Base-by-base conservation (phyloP, 345 rosid genomes). In the Mallotus nudiflorus region DNA sequence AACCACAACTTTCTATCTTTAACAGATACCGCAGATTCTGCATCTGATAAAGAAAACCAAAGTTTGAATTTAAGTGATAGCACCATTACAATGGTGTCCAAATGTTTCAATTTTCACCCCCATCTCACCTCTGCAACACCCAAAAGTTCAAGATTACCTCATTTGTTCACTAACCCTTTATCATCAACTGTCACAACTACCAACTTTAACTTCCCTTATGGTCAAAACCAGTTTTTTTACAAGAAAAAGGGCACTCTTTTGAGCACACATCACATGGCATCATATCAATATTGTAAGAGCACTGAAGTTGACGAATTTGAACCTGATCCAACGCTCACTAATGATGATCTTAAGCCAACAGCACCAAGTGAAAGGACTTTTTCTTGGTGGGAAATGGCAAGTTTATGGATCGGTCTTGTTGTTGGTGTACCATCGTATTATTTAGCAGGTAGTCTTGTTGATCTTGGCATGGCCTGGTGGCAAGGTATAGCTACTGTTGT, bases 381-480 rank as follows among this genome's bases (percentile, higher is more conserved):
- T 76, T 82, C 91, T 0, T 82, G 92, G 65, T 80, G 78, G 80
- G 98, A 91, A 74, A 87, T 94, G 95, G 90, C 98, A 18, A 86
- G 96, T 79, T 85, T 90, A 16, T 94, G 97, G 98, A 81, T 94
- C n/a, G 97, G 98, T 40, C 95, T 94, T 3, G 98, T 91, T 12
- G 96, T 91, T 18, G 98, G 98, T 29, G 97, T 94, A 16, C 98
- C 98, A 24, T 59, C 98, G 0, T 94, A 88, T 59, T 94, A 91
- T 85, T 76, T 94, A 8, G 98, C 98, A 0, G 98, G 96, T 0
- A 87, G 91, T 80, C 81, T 94, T 18, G 98, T 91, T 0, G 97
- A 94, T 66, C 80, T 94, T 8, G 98, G 98, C 45, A 94, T 94
- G 98, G 87, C 98, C 5, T 94, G 98, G 98, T 94, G 98, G 98